Conservation (phyloP, 441 rosid genomes). For the Populus hybrid region DNA sequence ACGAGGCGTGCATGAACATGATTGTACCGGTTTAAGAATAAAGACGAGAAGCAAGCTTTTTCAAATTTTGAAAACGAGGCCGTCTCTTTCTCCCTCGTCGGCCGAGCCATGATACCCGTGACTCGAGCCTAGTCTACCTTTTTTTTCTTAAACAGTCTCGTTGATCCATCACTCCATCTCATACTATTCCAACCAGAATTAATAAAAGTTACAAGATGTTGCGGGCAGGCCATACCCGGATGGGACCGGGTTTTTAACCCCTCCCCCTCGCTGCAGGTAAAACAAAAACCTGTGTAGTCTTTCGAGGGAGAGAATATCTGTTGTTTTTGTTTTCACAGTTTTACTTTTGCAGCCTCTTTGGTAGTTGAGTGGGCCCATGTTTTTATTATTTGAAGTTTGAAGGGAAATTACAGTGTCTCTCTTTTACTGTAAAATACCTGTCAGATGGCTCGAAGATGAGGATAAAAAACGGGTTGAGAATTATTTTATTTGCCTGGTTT, state of each 20-base stretch:
- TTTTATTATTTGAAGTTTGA: too few species aligned
- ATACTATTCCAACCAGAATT: too few species aligned
- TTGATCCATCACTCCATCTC: too few species aligned
- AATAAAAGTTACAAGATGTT: neutral
- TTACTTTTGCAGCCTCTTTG: too few species aligned
- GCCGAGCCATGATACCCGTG: constrained; percentile 24
- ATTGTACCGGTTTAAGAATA: neutral
- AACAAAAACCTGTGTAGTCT: neutral
- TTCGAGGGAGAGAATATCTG: neutral
- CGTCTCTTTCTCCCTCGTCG: constrained; percentile 3
- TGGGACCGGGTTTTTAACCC: neutral
- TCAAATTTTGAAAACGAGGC: neutral
- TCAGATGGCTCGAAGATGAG: too few species aligned
- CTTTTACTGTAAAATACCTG: too few species aligned
- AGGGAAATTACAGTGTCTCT: too few species aligned
- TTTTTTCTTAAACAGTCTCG: too few species aligned
- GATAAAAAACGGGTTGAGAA: too few species aligned
- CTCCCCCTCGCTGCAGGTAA: neutral
- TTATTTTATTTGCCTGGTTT: too few species aligned
- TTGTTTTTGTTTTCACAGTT: neutral
- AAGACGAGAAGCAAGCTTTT: neutral
- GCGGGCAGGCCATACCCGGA: neutral
- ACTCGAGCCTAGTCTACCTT: neutral
- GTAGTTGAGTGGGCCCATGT: too few species aligned
- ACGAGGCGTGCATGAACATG: neutral